Percentiles rank a stretch among this genome's conserved stretches.
These are phyloP conservation scores for Pogostemon cablin DNA, from an alignment of 257 asterid genomes.

Conservation along the genomic window DNA sequence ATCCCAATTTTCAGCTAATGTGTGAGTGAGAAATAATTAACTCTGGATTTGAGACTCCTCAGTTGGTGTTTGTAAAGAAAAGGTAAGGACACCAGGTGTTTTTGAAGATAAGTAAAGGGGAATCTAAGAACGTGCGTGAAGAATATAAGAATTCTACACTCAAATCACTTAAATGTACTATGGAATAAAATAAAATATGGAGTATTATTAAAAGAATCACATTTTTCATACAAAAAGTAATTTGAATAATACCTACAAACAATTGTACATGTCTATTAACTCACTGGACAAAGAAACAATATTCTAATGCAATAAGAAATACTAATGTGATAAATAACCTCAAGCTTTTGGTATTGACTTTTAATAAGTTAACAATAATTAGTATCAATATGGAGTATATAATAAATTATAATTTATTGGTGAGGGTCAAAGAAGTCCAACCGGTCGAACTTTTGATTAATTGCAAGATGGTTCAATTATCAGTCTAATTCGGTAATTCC, in stretches of 20 bases:
- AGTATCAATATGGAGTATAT: too few species aligned
- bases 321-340: not conserved
- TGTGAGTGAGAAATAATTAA: not conserved
- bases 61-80: not conserved
- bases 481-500: not conserved
- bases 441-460: not conserved
- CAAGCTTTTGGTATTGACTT: not conserved
- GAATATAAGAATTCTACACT: not conserved
- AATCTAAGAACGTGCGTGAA: not conserved
- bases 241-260: not conserved
- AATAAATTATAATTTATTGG: not conserved
- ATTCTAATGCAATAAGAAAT: not conserved
- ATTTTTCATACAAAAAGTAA: not conserved
- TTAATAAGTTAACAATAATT: not conserved
- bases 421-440: not conserved
- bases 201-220: not conserved
- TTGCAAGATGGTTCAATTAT: not conserved
- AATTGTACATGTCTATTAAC: not conserved
- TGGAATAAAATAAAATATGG: not conserved
- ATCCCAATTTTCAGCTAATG: not conserved
- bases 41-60: not conserved
- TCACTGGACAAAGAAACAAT: not conserved
- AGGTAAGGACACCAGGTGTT: not conserved
- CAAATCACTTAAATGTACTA: not conserved
- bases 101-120: not conserved